These are phyloP conservation scores for Puccinia hordei DNA, from an alignment of 1,284 basidiomycete genomes.

Conservation along the genomic window DNA sequence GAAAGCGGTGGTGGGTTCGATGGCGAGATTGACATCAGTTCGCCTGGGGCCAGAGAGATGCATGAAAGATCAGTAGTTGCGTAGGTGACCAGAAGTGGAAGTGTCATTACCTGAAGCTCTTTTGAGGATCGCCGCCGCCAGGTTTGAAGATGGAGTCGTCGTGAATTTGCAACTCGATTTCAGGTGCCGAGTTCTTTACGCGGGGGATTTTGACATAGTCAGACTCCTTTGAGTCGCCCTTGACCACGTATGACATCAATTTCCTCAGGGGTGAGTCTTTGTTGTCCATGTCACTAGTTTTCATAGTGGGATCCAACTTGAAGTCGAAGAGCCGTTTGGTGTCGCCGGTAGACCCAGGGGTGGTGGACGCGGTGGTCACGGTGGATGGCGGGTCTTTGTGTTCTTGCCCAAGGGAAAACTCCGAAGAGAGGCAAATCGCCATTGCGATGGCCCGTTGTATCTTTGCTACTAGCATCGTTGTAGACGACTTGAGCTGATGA, in stretches of 20 bases:
- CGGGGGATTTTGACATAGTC: neutral
- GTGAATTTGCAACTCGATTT: constrained; percentile 8
- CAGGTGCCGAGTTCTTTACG: neutral
- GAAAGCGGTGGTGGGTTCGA: constrained; percentile 9
- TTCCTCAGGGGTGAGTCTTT: constrained; percentile 1
- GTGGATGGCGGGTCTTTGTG: no score
- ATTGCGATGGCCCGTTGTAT: neutral
- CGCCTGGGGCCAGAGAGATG: neutral
- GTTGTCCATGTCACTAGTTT: constrained; percentile 6
- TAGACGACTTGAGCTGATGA: neutral
- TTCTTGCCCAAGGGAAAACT: neutral
- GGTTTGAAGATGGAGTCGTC: constrained; percentile 26
- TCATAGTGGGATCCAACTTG: neutral
- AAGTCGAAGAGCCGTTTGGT: constrained; percentile 16
- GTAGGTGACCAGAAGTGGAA: no score
- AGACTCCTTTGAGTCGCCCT: neutral
- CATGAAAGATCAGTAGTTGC: no score
- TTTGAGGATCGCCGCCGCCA: neutral
- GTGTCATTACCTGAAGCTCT: constrained; percentile 24
- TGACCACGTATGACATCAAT: constrained; percentile 16
- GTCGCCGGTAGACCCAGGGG: neutral
- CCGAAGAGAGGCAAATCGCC: constrained; percentile 1
- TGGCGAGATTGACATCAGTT: constrained; percentile 2
- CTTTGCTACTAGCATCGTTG: neutral
- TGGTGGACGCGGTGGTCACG: neutral